Evolutionary conservation across 345 rosid species (phyloP).

Genomic region (Aegle marmelos): DNA sequence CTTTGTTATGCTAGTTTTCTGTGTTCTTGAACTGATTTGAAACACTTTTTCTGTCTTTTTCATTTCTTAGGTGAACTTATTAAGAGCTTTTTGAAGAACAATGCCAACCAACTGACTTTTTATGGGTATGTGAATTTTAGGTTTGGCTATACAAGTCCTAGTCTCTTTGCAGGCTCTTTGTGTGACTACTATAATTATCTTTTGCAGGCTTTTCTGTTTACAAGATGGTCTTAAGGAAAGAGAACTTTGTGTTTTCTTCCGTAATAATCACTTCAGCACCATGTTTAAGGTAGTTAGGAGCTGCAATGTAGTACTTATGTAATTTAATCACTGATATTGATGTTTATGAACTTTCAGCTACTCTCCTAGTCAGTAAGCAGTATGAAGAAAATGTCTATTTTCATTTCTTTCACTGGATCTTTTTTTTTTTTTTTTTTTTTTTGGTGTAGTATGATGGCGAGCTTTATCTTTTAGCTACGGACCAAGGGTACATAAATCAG

Average conservation of each 20-base stretch:
- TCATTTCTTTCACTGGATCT: not conserved
- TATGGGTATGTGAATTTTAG: slow-evolving; percentile 57
- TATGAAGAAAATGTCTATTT: slow-evolving; percentile 5
- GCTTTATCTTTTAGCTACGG: slow-evolving; percentile 96
- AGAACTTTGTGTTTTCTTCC: slow-evolving; percentile 93
- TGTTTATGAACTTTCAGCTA: slow-evolving; percentile 4
- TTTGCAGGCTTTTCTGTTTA: slow-evolving; percentile 79
- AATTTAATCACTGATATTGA: not conserved
- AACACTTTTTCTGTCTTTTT: slow-evolving; percentile 11
- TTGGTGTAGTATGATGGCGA: slow-evolving; percentile 76
- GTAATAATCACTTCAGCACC: slow-evolving; percentile 98
- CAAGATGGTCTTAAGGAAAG: slow-evolving; percentile 94
- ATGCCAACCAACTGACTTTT: slow-evolving; percentile 86
- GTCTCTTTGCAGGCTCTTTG: slow-evolving; percentile 1
- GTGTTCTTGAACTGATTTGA: slow-evolving; percentile 8
- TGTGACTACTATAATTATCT: not conserved
- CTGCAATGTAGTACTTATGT: slow-evolving; percentile 6
- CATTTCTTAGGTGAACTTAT: slow-evolving; percentile 69
- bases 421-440: slow-evolving; percentile 1
- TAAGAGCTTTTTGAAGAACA: slow-evolving; percentile 71
- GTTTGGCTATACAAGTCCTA: slow-evolving; percentile 9
- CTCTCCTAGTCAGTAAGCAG: not conserved
- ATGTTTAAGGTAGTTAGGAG: slow-evolving; percentile 85
- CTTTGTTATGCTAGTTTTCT: not conserved
- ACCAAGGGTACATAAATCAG: slow-evolving; percentile 94